Conservation (phyloP, 192 early-diverging fungal genomes). For the Gorgonomyces haynaldii region DNA sequence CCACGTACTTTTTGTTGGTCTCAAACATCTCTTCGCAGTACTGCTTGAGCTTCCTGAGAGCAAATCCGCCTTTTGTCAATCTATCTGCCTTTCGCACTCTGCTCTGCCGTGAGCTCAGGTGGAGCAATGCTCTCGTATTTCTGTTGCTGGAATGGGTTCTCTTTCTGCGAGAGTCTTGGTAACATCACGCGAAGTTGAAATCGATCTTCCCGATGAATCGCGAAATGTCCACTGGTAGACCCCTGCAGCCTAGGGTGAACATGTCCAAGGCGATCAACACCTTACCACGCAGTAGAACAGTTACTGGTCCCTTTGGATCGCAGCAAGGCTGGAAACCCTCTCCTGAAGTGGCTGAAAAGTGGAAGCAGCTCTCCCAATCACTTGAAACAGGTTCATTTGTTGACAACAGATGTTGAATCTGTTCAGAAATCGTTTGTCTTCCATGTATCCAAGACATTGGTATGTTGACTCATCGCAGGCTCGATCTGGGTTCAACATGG, state of each 20-base stretch:
- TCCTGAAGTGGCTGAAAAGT: slow-evolving; percentile 14
- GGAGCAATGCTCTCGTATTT: too few relatives aligned
- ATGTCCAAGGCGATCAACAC: too few relatives aligned
- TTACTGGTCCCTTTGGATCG: slow-evolving; percentile 8
- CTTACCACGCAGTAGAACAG: background rate
- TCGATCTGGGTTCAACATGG: slow-evolving; percentile 79
- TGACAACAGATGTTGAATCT: slow-evolving; percentile 46
- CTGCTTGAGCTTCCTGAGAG: slow-evolving; percentile 32
- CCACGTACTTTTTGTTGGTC: slow-evolving; percentile 12
- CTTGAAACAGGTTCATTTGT: background rate
- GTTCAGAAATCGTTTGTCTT: slow-evolving; percentile 80
- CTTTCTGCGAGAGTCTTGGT: too few relatives aligned
- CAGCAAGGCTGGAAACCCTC: slow-evolving; percentile 18
- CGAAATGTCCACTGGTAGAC: too few relatives aligned
- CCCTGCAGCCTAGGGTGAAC: too few relatives aligned
- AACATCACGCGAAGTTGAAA: too few relatives aligned
- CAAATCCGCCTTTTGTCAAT: slow-evolving; percentile 25
- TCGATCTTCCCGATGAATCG: too few relatives aligned
- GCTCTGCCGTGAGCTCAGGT: too few relatives aligned
- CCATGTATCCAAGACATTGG: slow-evolving; percentile 83
- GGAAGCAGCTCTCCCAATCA: slow-evolving; percentile 10
- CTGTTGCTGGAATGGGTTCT: too few relatives aligned
- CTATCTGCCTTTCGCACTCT: background rate
- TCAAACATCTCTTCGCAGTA: slow-evolving; percentile 32
- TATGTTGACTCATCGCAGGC: too few relatives aligned